Base-by-base conservation (phyloP, 2,329 filamentous ascomycete genomes). In the Penicillium sp. region DNA sequence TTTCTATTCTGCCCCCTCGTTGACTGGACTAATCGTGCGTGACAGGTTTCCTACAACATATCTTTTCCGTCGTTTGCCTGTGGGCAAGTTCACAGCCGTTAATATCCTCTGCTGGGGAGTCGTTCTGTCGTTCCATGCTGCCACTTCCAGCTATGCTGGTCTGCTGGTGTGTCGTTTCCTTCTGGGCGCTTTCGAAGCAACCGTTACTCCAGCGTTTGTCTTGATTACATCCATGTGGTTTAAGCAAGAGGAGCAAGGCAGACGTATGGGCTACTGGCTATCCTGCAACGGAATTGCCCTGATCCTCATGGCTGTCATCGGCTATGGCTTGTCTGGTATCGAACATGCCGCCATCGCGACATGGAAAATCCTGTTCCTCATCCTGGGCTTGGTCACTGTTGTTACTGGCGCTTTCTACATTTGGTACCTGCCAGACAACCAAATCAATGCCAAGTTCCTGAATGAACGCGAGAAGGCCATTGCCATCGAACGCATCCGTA, bases 261-360 rank as follows among this genome's bases (percentile, higher is more conserved):
- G 83, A 28, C 73, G 82, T 3, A 78, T 78, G 50, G 82, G 82
- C 2, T 66, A 85, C 18, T 85, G 62, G 79, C 9, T 74, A 74
- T 21, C 74, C 75, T 1, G 84, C 85, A 0, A 85, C 86, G 1
- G 79, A 95, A 3, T 90, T 90, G 2, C 94, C 89, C 45, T 59
- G 20, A 87, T 85, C 2, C 91, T 95, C 67, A 89, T 90, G 0
- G 85, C 85, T 2, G 84, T 83, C 3, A 74, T 87, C 5, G 84
- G 84, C 1, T 87, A 84, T 58, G 83, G 80, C 3, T 86, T 89
- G 66, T 84, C 83, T 8, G 81, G 81, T 35, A 82, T 56, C 21
- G 49, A 84, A 12, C 76, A 80, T 63, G 74, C 77, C 2, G 66
- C 74, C 14, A 69, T 89, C 43, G 78, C 81, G 2, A 82, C 79